Conservation (phyloP, 192 early-diverging fungal genomes). For the Backusella tuberculispora region DNA sequence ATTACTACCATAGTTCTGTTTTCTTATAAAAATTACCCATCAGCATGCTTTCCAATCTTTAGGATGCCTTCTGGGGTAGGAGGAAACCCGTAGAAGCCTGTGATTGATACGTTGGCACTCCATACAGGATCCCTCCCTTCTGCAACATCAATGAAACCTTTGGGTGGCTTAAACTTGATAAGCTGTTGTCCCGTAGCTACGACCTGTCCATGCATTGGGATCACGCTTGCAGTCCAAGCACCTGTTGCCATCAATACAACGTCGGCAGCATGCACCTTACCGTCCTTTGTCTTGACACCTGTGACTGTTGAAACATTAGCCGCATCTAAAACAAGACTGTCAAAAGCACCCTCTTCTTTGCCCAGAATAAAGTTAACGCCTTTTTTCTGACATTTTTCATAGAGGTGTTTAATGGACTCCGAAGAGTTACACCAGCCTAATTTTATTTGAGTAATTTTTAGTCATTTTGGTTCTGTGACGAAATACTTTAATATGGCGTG, state of each 20-base stretch:
- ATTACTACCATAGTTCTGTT: too few relatives aligned
- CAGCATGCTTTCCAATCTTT: slow-evolving; percentile 4
- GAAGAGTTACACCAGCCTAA: slow-evolving; percentile 43
- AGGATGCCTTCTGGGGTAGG: neutral
- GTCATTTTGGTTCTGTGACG: neutral
- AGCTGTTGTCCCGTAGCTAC: slow-evolving; percentile 57
- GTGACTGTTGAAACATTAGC: slow-evolving; percentile 10
- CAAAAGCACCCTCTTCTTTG: neutral
- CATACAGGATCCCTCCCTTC: slow-evolving; percentile 49
- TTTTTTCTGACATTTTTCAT: slow-evolving; percentile 33
- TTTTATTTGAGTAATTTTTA: neutral
- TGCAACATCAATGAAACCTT: slow-evolving; percentile 4
- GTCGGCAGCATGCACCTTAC: slow-evolving; percentile 41
- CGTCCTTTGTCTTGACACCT: slow-evolving; percentile 50
- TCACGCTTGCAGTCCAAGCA: slow-evolving; percentile 50
- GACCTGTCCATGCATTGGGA: slow-evolving; percentile 45
- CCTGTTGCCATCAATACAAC: slow-evolving; percentile 53
- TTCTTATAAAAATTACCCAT: neutral
- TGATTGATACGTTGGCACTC: slow-evolving; percentile 52
- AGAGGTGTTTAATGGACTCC: slow-evolving; percentile 32
- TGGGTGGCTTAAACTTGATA: slow-evolving; percentile 47
- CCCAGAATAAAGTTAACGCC: slow-evolving; percentile 29
- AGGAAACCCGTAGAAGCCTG: slow-evolving; percentile 30
- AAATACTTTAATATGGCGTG: neutral
- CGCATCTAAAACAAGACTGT: neutral